phyloP scores from a whole-genome alignment of 305 asterid genomes.

The Fraxinus sp. region DNA sequence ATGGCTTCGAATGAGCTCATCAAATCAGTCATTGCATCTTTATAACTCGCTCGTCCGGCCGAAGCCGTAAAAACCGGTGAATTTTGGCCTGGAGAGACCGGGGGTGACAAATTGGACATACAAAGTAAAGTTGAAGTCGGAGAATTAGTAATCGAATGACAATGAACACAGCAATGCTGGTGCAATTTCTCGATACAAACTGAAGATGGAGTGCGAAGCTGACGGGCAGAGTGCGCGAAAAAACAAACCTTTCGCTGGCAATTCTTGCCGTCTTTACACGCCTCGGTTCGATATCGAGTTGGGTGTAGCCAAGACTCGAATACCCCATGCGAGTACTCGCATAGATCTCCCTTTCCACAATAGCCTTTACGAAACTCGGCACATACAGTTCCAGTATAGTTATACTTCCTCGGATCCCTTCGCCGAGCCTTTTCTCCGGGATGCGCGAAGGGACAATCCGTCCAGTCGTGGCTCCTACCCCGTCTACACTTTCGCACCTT shows the following conservation, averaged over 20 bases:
- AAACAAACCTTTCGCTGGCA: constrained; percentile 78
- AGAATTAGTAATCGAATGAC: constrained; percentile 52
- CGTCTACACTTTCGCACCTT: constrained; percentile 80
- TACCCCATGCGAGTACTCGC: constrained; percentile 80
- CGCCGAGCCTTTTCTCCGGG: constrained; percentile 90
- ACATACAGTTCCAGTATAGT: constrained; percentile 68
- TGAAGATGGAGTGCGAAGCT: constrained; percentile 51
- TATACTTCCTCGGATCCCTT: constrained; percentile 66
- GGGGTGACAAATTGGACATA: constrained; percentile 56
- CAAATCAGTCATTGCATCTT: constrained; percentile 54
- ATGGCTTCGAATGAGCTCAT: constrained; percentile 63
- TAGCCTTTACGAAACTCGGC: constrained; percentile 63
- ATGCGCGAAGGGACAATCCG: constrained; percentile 88
- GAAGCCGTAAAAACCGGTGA: constrained; percentile 8
- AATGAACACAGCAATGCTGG: constrained; percentile 55
- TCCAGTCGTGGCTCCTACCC: constrained; percentile 91
- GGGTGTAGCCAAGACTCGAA: constrained; percentile 91
- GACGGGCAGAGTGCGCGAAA: constrained; percentile 67
- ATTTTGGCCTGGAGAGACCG: constrained; percentile 36
- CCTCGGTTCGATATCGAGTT: constrained; percentile 69
- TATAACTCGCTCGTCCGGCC: constrained; percentile 32
- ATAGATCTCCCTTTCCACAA: constrained; percentile 58
- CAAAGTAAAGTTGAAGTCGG: constrained; percentile 62
- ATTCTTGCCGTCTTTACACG: constrained; percentile 79
- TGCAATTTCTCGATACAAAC: constrained; percentile 21